Evolutionary conservation across 2,329 filamentous ascomycete species (phyloP).

Genomic region (Colletotrichum sublineola): DNA sequence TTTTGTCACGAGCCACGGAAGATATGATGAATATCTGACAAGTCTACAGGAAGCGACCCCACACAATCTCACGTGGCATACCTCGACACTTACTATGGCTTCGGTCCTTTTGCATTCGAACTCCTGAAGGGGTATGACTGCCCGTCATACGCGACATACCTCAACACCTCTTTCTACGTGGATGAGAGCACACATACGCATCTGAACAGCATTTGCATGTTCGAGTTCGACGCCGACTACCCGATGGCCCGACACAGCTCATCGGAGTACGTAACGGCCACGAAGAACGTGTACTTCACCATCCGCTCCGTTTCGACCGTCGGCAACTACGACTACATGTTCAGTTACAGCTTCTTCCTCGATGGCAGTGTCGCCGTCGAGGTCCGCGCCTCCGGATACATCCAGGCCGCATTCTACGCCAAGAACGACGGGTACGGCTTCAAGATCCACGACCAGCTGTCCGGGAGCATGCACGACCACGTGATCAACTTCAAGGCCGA

Average conservation of each 20-base stretch:
- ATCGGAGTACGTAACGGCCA: conserved; percentile 56
- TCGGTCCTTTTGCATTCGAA: conserved; percentile 60
- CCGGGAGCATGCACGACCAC: conserved; percentile 67
- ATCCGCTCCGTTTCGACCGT: conserved; percentile 63
- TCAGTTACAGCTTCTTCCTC: conserved; percentile 63
- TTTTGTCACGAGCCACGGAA: conserved; percentile 64
- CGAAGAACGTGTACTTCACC: conserved; percentile 61
- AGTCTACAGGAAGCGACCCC: conserved; percentile 57
- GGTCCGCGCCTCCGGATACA: conserved; percentile 66
- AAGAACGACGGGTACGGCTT: conserved; percentile 63
- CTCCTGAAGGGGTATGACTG: conserved; percentile 66
- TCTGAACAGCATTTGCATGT: conserved; percentile 66
- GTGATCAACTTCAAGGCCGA: conserved; percentile 69
- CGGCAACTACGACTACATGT: conserved; percentile 68
- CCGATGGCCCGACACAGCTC: conserved; percentile 63
- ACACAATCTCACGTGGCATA: conserved; percentile 63
- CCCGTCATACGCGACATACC: conserved; percentile 62
- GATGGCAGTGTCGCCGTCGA: conserved; percentile 67
- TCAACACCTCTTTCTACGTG: conserved; percentile 61
- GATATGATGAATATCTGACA: neutral
- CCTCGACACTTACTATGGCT: conserved; percentile 62
- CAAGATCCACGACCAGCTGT: conserved; percentile 61
- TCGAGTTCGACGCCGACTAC: conserved; percentile 64
- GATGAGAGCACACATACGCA: conserved; percentile 59
- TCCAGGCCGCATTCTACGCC: conserved; percentile 62